Evolutionary conservation across 306 rosid species (phyloP), one percentile per base, ranked within the genome.

Genomic region (Cicer chorassanicum): DNA sequence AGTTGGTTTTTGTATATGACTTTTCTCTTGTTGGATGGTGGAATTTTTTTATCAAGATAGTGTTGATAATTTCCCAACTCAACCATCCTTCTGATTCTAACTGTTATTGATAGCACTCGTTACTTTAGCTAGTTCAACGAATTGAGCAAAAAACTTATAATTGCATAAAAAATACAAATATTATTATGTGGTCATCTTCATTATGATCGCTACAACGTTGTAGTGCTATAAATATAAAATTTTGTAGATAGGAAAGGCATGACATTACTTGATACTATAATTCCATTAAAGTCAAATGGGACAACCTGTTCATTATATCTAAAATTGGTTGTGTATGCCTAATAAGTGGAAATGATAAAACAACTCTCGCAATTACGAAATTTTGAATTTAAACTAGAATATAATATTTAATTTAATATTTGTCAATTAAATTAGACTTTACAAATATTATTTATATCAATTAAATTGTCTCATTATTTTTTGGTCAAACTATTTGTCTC

Each of bases 21-120:
- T 36, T 60, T 24, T 48, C 38, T 55, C 8, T 8, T 56, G 9
- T 38, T 9, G 76, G 34, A 57, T 9, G 51, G 68, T 65, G 59
- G 18, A 11, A 64, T 51, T 21, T 53, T 4, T 54, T n/a, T 16
- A 59, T 65, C 11, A 21, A 10, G 24, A 9, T 42, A 42, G 21
- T 50, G 14, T 54, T 43, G 45, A 60, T 48, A 8, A 49, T 39
- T 69, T 49, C 6, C 13, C 41, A 57, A 57, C 9, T n/a, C 65
- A 68, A 60, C 19, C 44, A 57, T 24, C 21, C 11, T 76, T 55
- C 39, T 36, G 13, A 53, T 53, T 11, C 45, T 29, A 49, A 68
- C 7, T 45, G 19, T 68, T 24, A 24, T 77, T 8, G 44, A 38
- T 38, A n/a, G 10, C 6, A 19, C 65, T 6, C 6, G 5, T 3